Evolutionary conservation across 768 basidiomycete genomes (phyloP), one percentile per base, ranked within the genome.

Genomic region (Tulasnella sp.): DNA sequence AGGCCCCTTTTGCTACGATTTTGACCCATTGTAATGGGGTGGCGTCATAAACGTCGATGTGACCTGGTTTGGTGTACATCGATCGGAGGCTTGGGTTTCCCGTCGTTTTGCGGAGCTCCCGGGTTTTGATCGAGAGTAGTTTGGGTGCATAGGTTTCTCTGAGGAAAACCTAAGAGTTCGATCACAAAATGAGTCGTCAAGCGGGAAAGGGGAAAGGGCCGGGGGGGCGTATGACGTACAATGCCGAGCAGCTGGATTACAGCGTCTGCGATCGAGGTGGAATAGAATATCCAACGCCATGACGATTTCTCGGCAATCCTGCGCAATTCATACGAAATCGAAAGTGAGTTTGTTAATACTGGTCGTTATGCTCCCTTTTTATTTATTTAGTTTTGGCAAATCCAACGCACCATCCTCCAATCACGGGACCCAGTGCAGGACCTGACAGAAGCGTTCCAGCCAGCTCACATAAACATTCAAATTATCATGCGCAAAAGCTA

Each of bases 241-340:
- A 93, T 11, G 1, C 93, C 92, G 1, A 89, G 81, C 0, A 89
- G 73, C 83, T 93, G 92, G 46, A 94, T 84, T 41, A 84, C 81
- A 0, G 86, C 90, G 81, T 90, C 91, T 0, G 89, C 87, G 50
- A 93, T 91, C 44, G 87, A 90, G 4, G 91, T 91, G 0, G 92
- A 89, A 90, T 92, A 93, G 84, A 93, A 94, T 42, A 93, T 92
- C 92, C 92, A 93, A 84, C 91, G 87, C 93, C 93, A 94, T 0
- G 91, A 91, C 0, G 91, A 89, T 50, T 86, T 86, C 60, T 93
- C 87, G 0, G 90, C 90, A 40, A 94, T 89, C 87, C 22, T 80
- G 24, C n/a, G 24, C 28, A 31, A 41, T 24, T 22, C 9, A 77
- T 3, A 8, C 24, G 24, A 20, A 31, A 18, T 1, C 9, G 6